Evolutionary conservation across 2,329 filamentous ascomycete genomes (phyloP).

Genomic region (Pseudogymnoascus sp.): DNA sequence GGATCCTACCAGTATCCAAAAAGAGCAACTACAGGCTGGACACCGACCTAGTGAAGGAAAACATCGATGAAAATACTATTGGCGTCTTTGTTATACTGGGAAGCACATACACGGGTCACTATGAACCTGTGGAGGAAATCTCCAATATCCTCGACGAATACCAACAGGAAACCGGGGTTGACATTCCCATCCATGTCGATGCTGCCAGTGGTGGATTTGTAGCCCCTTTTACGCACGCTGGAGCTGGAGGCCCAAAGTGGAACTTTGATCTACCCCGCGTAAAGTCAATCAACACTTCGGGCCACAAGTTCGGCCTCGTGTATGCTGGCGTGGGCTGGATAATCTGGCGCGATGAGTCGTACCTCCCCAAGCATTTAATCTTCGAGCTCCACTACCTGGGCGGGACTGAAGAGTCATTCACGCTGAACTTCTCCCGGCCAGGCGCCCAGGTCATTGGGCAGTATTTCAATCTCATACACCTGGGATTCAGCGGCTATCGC

Average conservation of each 20-base stretch:
- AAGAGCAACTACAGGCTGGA: slow-evolving; percentile 55
- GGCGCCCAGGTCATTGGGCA: slow-evolving; percentile 62
- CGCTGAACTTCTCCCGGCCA: slow-evolving; percentile 63
- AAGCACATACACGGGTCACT: slow-evolving; percentile 66
- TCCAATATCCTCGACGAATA: slow-evolving; percentile 56
- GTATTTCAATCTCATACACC: slow-evolving; percentile 65
- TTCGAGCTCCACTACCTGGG: slow-evolving; percentile 66
- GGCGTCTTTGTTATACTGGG: slow-evolving; percentile 67
- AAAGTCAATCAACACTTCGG: slow-evolving; percentile 58
- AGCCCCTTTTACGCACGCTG: slow-evolving; percentile 50
- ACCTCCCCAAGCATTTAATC: slow-evolving; percentile 57
- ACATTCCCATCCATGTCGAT: slow-evolving; percentile 62
- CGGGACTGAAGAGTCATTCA: slow-evolving; percentile 62
- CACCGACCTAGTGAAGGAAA: slow-evolving; percentile 53
- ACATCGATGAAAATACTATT: slow-evolving; percentile 68
- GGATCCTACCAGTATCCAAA: slow-evolving; percentile 53
- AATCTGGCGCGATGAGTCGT: slow-evolving; percentile 57
- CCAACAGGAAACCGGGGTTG: slow-evolving; percentile 50
- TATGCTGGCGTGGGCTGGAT: slow-evolving; percentile 64
- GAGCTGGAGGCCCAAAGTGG: slow-evolving; percentile 50
- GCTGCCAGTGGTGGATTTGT: slow-evolving; percentile 54
- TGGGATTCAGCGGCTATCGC: slow-evolving; percentile 58
- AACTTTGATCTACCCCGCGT: slow-evolving; percentile 54
- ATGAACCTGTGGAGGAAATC: slow-evolving; percentile 62
- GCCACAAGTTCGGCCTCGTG: slow-evolving; percentile 55